A percentile compares a stretch with the other conserved stretches of the same genome.
These are phyloP conservation scores for Lepidium didymum DNA, from an alignment of 345 rosid species.

Conservation along the genomic window DNA sequence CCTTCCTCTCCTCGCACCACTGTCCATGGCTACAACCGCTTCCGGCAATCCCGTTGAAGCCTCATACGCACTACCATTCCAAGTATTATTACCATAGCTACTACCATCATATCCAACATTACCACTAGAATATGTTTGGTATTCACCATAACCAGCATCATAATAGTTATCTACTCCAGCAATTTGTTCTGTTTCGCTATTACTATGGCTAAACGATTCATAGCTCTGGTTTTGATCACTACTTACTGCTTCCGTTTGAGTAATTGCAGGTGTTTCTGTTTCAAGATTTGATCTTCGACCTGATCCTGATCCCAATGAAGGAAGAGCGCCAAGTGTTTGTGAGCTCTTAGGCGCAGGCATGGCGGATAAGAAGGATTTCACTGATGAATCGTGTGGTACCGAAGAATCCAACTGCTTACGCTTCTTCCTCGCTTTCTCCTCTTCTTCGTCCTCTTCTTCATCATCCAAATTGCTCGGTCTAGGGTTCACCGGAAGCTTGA, in stretches of 20 bases:
- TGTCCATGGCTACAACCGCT: slow-evolving; percentile 23
- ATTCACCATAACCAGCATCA: slow-evolving; percentile 25
- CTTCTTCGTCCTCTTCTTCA: slow-evolving; percentile 42
- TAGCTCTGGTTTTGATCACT: slow-evolving; percentile 19
- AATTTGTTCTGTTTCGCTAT: slow-evolving; percentile 16
- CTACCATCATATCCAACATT: slow-evolving; percentile 29
- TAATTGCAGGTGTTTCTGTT: slow-evolving; percentile 31
- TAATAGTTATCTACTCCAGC: slow-evolving; percentile 27
- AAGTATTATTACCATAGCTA: slow-evolving; percentile 31
- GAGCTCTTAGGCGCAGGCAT: slow-evolving; percentile 77
- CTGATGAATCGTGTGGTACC: slow-evolving; percentile 35
- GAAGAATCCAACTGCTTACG: slow-evolving; percentile 35
- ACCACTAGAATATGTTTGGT: slow-evolving; percentile 29
- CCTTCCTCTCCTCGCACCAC: slow-evolving; percentile 47
- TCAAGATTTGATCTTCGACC: slow-evolving; percentile 66
- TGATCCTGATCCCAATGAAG: slow-evolving; percentile 45
- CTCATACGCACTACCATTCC: slow-evolving; percentile 34
- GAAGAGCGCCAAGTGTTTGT: slow-evolving; percentile 51
- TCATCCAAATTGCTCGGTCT: slow-evolving; percentile 8
- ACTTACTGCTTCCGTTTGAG: slow-evolving; percentile 20
- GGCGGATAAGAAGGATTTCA: slow-evolving; percentile 60
- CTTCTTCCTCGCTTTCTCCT: slow-evolving; percentile 41
- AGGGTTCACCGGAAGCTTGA: slow-evolving; percentile 52
- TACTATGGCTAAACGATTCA: slow-evolving; percentile 19
- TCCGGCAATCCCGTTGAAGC: slow-evolving; percentile 26